A percentile compares a stretch with the other conserved stretches of the same genome.
phyloP scores from a whole-genome alignment of 1,284 basidiomycete species.

The Trichosporon coremiiforme region DNA sequence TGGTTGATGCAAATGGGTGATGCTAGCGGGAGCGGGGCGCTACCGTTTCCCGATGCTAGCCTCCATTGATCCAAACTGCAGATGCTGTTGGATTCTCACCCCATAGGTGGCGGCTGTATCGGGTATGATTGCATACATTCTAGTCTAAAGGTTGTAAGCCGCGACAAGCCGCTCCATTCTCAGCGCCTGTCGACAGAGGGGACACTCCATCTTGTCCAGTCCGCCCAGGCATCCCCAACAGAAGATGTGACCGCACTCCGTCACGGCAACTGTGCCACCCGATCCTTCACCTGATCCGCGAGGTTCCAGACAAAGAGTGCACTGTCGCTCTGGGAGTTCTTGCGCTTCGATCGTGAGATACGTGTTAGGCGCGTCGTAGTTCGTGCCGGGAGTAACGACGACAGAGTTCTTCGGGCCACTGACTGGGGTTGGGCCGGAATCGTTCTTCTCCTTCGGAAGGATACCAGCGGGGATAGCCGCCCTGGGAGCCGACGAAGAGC shows the following conservation, averaged over 20 bases:
- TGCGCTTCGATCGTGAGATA: slow-evolving; percentile 44
- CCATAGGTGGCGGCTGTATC: no score
- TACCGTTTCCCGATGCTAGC: no score
- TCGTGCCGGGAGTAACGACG: slow-evolving; percentile 55
- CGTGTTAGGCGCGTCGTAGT: slow-evolving; percentile 47
- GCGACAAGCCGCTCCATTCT: slow-evolving; percentile 73
- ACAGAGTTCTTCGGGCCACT: slow-evolving; percentile 52
- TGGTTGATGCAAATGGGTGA: not conserved
- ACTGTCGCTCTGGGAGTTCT: slow-evolving; percentile 68
- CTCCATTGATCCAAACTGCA: not conserved
- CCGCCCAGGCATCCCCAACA: slow-evolving; percentile 95
- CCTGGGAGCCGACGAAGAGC: not conserved
- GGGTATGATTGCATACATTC: not conserved
- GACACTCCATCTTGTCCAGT: slow-evolving; percentile 81
- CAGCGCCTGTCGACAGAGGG: slow-evolving; percentile 78
- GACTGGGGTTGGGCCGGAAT: slow-evolving; percentile 25
- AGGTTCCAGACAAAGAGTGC: slow-evolving; percentile 84
- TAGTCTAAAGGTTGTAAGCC: slow-evolving; percentile 74
- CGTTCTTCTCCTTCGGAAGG: slow-evolving; percentile 21
- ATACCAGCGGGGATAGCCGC: slow-evolving; percentile 13
- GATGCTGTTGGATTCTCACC: not conserved
- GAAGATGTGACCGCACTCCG: slow-evolving; percentile 92
- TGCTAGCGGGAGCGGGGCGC: not conserved
- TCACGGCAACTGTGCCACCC: slow-evolving; percentile 65
- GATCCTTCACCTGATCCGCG: slow-evolving; percentile 63